Conservation (phyloP, 352 stramenopile genomes). For the Globisporangium rhizosaccharum region DNA sequence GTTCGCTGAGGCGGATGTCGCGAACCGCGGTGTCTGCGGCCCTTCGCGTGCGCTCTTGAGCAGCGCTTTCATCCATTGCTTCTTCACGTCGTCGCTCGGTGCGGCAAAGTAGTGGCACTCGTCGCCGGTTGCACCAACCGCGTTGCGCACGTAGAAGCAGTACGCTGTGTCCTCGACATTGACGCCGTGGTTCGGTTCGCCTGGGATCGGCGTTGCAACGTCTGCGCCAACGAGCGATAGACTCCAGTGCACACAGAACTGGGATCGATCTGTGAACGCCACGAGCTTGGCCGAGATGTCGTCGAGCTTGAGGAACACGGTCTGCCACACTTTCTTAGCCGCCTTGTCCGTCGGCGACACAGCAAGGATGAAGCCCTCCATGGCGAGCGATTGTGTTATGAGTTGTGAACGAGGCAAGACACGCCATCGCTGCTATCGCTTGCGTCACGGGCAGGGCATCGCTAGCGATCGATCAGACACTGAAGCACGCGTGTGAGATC, state of each 20-base stretch:
- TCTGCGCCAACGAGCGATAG: conserved; percentile 41
- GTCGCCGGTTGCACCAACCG: conserved; percentile 26
- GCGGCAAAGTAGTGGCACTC: conserved; percentile 34
- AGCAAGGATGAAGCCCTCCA: conserved; percentile 48
- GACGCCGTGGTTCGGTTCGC: conserved; percentile 39
- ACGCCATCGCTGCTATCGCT: too few species aligned
- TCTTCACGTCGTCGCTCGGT: conserved; percentile 38
- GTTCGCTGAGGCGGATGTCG: conserved; percentile 19
- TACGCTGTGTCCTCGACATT: conserved; percentile 41
- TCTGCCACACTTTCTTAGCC: conserved; percentile 41
- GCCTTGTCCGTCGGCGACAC: conserved; percentile 23
- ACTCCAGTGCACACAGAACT: conserved; percentile 45
- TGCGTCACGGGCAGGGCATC: neutral
- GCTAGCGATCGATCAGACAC: too few species aligned
- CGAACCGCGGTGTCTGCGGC: conserved; percentile 34
- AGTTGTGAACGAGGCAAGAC: too few species aligned
- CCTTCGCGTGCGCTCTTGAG: conserved; percentile 39
- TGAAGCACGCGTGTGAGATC: neutral
- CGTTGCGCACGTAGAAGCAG: conserved; percentile 58
- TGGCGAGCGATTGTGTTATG: conserved; percentile 5
- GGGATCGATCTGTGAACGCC: conserved; percentile 43
- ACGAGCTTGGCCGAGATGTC: conserved; percentile 62
- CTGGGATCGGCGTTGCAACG: conserved; percentile 50
- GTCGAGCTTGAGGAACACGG: conserved; percentile 52
- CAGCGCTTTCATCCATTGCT: conserved; percentile 46